A percentile compares a stretch with the other conserved stretches of the same genome.
Conservation (phyloP, 148 eudicot genomes). For the Chenopodium formosanum region DNA sequence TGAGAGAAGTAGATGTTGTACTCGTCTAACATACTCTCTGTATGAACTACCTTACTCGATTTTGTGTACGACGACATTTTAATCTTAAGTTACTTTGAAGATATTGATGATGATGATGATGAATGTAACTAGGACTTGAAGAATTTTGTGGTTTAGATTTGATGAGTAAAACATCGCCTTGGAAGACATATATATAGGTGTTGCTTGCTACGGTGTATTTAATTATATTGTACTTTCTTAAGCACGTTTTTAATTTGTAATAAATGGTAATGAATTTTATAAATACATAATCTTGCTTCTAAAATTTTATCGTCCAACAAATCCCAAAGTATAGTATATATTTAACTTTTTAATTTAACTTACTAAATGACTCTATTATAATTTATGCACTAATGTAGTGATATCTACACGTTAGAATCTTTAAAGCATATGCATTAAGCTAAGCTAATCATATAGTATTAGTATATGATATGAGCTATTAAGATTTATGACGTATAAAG, state of each 20-base stretch:
- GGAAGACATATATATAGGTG: slow-evolving; percentile 1
- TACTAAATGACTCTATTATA: too few species aligned
- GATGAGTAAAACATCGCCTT: not conserved
- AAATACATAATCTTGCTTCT: too few species aligned
- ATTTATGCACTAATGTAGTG: too few species aligned
- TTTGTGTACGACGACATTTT: slow-evolving; percentile 14
- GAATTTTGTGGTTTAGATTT: not conserved
- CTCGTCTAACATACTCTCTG: slow-evolving; percentile 30
- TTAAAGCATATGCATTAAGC: too few species aligned
- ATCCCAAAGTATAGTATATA: too few species aligned
- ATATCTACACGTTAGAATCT: too few species aligned
- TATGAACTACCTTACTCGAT: slow-evolving; percentile 21
- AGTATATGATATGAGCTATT: too few species aligned
- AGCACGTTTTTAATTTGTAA: not conserved
- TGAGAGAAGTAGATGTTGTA: slow-evolving; percentile 27
- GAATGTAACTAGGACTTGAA: not conserved
- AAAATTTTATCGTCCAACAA: too few species aligned
- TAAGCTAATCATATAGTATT: too few species aligned
- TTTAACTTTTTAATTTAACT: too few species aligned
- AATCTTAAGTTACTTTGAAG: not conserved
- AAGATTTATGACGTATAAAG: too few species aligned
- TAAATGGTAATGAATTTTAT: too few species aligned
- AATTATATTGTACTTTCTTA: not conserved
- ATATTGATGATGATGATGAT: not conserved
- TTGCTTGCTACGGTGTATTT: not conserved